phyloP scores from a whole-genome alignment of 805 yeast genomes.

The Wickerhamiella azyma region DNA sequence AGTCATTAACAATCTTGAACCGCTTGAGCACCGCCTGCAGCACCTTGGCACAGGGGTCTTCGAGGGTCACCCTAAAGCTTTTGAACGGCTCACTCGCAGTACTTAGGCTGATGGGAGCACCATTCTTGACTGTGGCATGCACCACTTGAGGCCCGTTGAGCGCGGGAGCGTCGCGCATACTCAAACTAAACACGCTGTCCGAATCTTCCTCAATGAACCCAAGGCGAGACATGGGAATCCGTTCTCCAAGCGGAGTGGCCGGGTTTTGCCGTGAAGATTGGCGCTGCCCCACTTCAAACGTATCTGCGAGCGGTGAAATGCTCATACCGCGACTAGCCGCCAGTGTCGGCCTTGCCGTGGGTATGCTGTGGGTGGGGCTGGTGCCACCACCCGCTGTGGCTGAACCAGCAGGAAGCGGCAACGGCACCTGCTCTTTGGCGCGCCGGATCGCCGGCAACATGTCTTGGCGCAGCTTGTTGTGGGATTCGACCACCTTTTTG shows the following conservation, averaged over 20 bases:
- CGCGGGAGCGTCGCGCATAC: constrained; percentile 9
- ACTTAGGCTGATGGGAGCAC: constrained; percentile 7
- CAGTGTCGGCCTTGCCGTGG: background rate
- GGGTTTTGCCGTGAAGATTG: background rate
- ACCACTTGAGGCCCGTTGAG: constrained; percentile 6
- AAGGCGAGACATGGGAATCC: background rate
- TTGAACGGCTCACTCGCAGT: constrained; percentile 51
- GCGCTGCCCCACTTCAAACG: background rate
- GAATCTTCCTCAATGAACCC: constrained; percentile 6
- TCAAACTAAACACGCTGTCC: constrained; percentile 14
- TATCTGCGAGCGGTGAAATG: background rate
- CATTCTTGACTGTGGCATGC: constrained; percentile 7
- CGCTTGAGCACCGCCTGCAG: constrained; percentile 79
- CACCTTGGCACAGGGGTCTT: constrained; percentile 81
- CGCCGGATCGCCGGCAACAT: constrained; percentile 48
- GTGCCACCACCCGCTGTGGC: no score
- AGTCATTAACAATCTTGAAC: constrained; percentile 66
- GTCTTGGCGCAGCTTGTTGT: constrained; percentile 46
- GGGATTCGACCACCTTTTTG: constrained; percentile 38
- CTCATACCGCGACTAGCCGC: background rate
- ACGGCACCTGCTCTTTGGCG: constrained; percentile 48
- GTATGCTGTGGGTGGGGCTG: constrained; percentile 6
- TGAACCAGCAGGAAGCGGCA: constrained; percentile 45
- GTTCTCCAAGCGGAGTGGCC: background rate
- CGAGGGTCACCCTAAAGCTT: constrained; percentile 65